Evolutionary conservation across 306 rosid species (phyloP).

Genomic region (Coriaria nepalensis): DNA sequence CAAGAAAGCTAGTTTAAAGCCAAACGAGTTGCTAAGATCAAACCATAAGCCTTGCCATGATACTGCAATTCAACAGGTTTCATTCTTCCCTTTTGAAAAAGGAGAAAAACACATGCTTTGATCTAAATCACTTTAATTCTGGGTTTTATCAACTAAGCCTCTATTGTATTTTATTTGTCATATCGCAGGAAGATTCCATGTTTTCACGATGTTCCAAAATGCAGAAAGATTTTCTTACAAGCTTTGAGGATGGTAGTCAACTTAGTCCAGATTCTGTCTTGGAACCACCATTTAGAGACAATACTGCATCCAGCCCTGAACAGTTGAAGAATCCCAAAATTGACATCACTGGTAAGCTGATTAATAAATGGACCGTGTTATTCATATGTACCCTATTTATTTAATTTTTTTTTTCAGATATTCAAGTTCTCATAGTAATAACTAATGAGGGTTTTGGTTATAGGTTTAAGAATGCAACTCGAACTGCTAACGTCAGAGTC

Average conservation of each 20-base stretch:
- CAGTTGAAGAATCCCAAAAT: slow-evolving; percentile 11
- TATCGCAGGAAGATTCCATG: slow-evolving; percentile 20
- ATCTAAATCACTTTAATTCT: slow-evolving; percentile 6
- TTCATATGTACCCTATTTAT: neutral
- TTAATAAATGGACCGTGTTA: neutral
- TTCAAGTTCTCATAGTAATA: slow-evolving; percentile 9
- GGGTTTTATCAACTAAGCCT: slow-evolving; percentile 32
- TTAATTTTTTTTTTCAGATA: neutral
- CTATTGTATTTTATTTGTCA: slow-evolving; percentile 8
- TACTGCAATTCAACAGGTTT: slow-evolving; percentile 48
- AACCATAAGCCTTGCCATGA: slow-evolving; percentile 19
- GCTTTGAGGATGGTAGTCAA: slow-evolving; percentile 33
- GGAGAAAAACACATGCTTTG: neutral
- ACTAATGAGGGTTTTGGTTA: slow-evolving; percentile 4
- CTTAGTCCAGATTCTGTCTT: slow-evolving; percentile 79
- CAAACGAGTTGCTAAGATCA: slow-evolving; percentile 11
- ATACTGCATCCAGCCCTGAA: slow-evolving; percentile 18
- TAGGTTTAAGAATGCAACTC: slow-evolving; percentile 15
- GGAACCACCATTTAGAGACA: slow-evolving; percentile 36
- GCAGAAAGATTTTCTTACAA: slow-evolving; percentile 23
- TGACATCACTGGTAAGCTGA: slow-evolving; percentile 32
- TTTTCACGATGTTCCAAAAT: slow-evolving; percentile 23
- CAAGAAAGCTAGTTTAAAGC: slow-evolving; percentile 20
- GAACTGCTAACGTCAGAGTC: slow-evolving; percentile 36
- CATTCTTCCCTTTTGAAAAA: neutral